Conservation (phyloP, 495 filamentous ascomycete genomes). For the Podospora comata region DNA sequence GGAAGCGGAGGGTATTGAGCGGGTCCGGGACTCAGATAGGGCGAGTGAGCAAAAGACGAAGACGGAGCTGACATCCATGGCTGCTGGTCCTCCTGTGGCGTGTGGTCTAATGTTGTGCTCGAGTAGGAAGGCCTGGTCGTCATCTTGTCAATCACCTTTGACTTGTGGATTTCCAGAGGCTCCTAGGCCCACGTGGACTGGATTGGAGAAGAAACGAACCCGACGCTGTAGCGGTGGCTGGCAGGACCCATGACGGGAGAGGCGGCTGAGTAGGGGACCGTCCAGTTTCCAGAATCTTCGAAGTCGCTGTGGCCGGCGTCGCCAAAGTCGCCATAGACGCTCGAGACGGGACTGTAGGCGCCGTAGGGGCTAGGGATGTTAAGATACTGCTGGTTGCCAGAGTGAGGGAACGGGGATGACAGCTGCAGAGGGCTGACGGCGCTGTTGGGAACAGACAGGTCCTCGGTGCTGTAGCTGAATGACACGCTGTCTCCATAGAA, state of each 20-base stretch:
- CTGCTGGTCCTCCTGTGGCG: conserved; percentile 34
- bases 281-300: conserved; percentile 46
- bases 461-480: conserved; percentile 57
- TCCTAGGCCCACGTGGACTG: conserved; percentile 51
- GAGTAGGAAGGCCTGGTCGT: conserved; percentile 43
- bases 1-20: conserved; percentile 31
- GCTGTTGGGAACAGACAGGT: conserved; percentile 44
- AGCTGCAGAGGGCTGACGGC: conserved; percentile 49
- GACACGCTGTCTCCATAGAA: conserved; percentile 49
- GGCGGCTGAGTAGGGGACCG: conserved; percentile 38
- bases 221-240: conserved; percentile 48
- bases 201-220: conserved; percentile 55
- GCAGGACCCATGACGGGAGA: conserved; percentile 39
- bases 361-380: conserved; percentile 54
- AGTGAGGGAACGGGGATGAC: conserved; percentile 41
- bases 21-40: conserved; percentile 39
- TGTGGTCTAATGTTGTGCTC: conserved; percentile 38
- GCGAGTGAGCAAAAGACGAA: conserved; percentile 31
- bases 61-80: conserved; percentile 25
- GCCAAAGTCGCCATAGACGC: conserved; percentile 48
- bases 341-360: conserved; percentile 53
- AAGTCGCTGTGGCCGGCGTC: conserved; percentile 53
- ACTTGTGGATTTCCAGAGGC: conserved; percentile 34
- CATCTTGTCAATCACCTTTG: conserved; percentile 47
- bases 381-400: conserved; percentile 48